Evolutionary conservation across 2,329 filamentous ascomycete species (phyloP), one percentile per base, ranked within the genome.

Genomic region (Fusarium sterilihyphosum): DNA sequence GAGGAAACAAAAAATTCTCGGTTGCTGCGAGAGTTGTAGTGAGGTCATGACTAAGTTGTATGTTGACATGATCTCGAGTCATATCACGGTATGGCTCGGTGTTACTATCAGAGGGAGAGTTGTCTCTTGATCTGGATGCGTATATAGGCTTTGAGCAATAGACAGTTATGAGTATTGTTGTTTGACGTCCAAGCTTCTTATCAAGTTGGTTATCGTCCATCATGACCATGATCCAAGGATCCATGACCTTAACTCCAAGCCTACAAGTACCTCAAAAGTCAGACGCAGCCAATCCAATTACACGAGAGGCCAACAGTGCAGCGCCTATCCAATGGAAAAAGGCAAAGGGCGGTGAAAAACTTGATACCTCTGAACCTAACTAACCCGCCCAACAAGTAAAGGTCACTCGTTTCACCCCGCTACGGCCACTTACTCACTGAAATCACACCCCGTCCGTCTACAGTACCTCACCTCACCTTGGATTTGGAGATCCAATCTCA

Each of bases 281-380:
- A 61, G 24, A 57, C 16, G 24, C 57, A 71, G 44, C 70, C 67
- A 63, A 67, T 56, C 57, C 52, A 70, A 74, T 70, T 68, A 57
- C 72, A 75, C 52, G 29, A 70, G 40, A 67, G 56, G 47, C n/a
- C 71, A 61, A 61, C 57, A 52, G 61, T 61, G 61, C 72, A 76
- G 62, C 73, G 57, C 54, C 57, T 61, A 62, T 37, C 63, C 63
- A 71, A 70, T 66, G 57, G 56, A 62, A 74, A 70, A 61, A 63
- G 53, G 63, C 72, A 77, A 77, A 77, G 75, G 75, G 75, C 75
- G 75, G 75, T 77, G 75, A 77, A 77, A 77, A 77, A 67, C 65
- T 64, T 61, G 71, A 76, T 69, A 74, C 70, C 40, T 71, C 41
- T 69, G 61, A 57, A 70, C 54, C 67, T 61, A 57, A 59, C 71